Percentiles rank a stretch among this genome's conserved stretches.
These are phyloP conservation scores for Ambrosiella cleistominuta DNA, from an alignment of 2,329 filamentous ascomycete genomes.

Conservation along the genomic window DNA sequence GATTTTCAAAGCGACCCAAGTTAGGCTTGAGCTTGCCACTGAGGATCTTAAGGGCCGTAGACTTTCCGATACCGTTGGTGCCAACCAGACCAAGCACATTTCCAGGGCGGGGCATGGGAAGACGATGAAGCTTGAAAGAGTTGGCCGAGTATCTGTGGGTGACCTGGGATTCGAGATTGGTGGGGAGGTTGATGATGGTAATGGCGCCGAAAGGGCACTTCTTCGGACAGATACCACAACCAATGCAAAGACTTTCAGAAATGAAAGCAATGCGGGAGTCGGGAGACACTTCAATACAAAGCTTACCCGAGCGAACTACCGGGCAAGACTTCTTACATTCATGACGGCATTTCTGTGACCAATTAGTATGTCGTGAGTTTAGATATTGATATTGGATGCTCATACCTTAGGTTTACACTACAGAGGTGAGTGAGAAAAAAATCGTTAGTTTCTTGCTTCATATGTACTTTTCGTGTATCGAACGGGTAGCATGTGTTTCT, in stretches of 20 bases:
- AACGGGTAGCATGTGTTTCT: not conserved
- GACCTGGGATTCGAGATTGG: constrained; percentile 94
- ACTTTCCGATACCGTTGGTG: constrained; percentile 99
- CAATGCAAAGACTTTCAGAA: constrained; percentile 87
- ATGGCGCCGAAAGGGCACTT: constrained; percentile 98
- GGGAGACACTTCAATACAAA: constrained; percentile 83
- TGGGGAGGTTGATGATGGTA: constrained; percentile 99
- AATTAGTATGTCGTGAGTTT: constrained; percentile 5
- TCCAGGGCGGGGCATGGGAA: constrained; percentile 88
- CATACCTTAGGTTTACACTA: constrained; percentile 76
- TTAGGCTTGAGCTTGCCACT: constrained; percentile 98
- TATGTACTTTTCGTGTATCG: not conserved
- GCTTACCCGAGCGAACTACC: constrained; percentile 90
- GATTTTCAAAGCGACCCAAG: constrained; percentile 83
- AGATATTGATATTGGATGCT: constrained; percentile 12
- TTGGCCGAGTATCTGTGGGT: constrained; percentile 98
- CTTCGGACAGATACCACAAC: constrained; percentile 98
- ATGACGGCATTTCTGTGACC: constrained; percentile 76
- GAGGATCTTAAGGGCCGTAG: constrained; percentile 96
- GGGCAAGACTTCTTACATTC: constrained; percentile 99
- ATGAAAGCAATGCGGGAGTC: constrained; percentile 95
- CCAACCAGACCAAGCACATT: constrained; percentile 92
- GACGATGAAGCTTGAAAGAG: constrained; percentile 96
- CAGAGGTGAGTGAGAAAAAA: constrained; percentile 12
- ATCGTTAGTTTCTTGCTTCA: constrained; percentile 2